Evolutionary conservation across 2,329 filamentous ascomycete species (phyloP).

Genomic region (Fusarium veterinarium): DNA sequence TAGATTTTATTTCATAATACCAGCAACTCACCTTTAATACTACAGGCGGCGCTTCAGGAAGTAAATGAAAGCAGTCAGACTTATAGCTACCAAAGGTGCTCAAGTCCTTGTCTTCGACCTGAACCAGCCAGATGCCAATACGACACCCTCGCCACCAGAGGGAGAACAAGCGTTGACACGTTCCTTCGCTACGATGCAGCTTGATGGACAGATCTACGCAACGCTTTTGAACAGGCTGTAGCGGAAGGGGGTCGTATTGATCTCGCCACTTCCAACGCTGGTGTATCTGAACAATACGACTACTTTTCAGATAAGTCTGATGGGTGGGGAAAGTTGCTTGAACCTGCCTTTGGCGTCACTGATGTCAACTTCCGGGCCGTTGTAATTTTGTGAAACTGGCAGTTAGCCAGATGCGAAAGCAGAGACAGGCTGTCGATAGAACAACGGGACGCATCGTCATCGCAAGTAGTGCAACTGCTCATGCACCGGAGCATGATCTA

Average conservation of each 20-base stretch:
- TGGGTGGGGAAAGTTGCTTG: not conserved
- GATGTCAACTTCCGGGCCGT: not conserved
- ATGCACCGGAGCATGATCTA: accelerated
- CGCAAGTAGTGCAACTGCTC: not conserved
- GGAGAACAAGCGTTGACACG: not conserved
- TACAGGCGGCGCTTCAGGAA: not conserved
- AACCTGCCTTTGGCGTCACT: not conserved
- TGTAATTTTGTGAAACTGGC: too few relatives aligned
- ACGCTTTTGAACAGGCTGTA: not conserved
- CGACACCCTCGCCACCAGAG: not conserved
- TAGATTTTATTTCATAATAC: too few relatives aligned
- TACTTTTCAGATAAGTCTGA: not conserved
- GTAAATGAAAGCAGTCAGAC: too few relatives aligned
- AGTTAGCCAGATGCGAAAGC: not conserved
- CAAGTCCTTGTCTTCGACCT: not conserved
- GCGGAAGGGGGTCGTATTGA: not conserved
- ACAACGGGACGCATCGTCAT: not conserved
- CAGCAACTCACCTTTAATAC: not conserved
- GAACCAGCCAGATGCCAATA: too few relatives aligned
- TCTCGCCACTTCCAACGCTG: not conserved
- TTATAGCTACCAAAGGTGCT: not conserved
- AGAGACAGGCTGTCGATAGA: not conserved
- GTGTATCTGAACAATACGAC: not conserved
- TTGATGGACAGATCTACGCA: too few relatives aligned
- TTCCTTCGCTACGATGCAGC: not conserved